Evolutionary conservation across 345 rosid species (phyloP), one percentile per base, ranked within the genome.

Genomic region (Euphorbia peplus): DNA sequence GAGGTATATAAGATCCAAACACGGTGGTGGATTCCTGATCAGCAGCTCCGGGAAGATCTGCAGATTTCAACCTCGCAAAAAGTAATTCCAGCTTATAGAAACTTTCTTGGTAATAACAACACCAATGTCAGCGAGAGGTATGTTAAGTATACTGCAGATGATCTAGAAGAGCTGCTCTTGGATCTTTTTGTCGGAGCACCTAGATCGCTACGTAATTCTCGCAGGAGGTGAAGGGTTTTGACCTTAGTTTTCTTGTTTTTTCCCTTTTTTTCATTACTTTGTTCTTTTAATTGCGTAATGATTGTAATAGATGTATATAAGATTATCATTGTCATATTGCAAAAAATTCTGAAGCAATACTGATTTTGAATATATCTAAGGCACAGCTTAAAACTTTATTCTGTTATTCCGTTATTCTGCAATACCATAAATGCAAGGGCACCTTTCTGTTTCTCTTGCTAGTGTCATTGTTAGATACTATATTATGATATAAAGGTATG

Each of bases 1-100:
- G 89, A 90, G 50, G 78, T 87, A 13, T 87, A 88, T 80, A 86
- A 79, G 59, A 72, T 47, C 60, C 96, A 90, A 70, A 88, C 93
- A 0, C 73, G 71, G 28, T 88, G 97, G 95, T 64, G 44, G 13
- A 67, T 90, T 4, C 86, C 85, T 22, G 90, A 90, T 81, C 84
- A 74, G 69, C 83, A 76, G 62, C 95, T 92, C 28, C 79, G 92
- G 5, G 92, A 80, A 56, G 96, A 92, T 72, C 46, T 88, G 29
- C 82, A 78, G 41, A 86, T 90, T 50, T 83, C 91, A 5, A 90
- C 79, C 29, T 83, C 89, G n/a, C 85, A 85, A 69, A 85, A 78
- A 46, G 87, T 90, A 57, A 76, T 86, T 60, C 96, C 74, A 32
- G 89, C 96, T n/a, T 90, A 90, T 75, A 83, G 88, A 57, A 68